Percentiles rank a stretch among this genome's conserved stretches.
Conservation (phyloP, 805 yeast species). For the Barnettozyma botsteinii region DNA sequence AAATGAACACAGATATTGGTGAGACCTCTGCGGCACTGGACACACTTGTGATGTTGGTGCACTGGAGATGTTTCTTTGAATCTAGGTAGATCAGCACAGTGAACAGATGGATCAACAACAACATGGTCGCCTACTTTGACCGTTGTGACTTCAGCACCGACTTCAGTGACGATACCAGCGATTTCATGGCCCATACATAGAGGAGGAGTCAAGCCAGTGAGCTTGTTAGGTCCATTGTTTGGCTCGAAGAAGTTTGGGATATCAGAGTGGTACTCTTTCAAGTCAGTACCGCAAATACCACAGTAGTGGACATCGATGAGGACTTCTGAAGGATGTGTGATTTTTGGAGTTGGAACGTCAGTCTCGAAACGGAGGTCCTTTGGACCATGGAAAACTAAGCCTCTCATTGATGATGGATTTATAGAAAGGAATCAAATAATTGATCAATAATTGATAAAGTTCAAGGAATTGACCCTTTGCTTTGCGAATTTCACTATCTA, state of each 20-base stretch:
- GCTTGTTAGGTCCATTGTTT: slow-evolving; percentile 31
- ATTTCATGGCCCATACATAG: slow-evolving; percentile 52
- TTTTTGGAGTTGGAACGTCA: slow-evolving; percentile 30
- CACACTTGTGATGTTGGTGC: slow-evolving; percentile 32
- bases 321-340: slow-evolving; percentile 34
- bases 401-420: slow-evolving; percentile 38
- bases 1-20: slow-evolving; percentile 48
- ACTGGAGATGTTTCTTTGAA: slow-evolving; percentile 30
- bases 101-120: slow-evolving; percentile 56
- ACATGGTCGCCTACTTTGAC: slow-evolving; percentile 52
- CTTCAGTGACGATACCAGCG: slow-evolving; percentile 38
- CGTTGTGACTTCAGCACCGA: slow-evolving; percentile 41
- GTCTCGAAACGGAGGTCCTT: slow-evolving; percentile 38
- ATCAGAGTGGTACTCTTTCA: slow-evolving; percentile 47
- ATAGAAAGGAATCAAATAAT: too few relatives aligned
- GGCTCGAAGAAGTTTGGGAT: slow-evolving; percentile 56
- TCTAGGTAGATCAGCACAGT: slow-evolving; percentile 43
- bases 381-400: slow-evolving; percentile 42
- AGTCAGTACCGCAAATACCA: slow-evolving; percentile 62
- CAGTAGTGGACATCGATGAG: slow-evolving; percentile 43
- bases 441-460: too few relatives aligned
- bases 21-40: slow-evolving; percentile 43
- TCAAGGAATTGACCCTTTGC: too few relatives aligned
- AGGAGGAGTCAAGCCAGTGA: slow-evolving; percentile 38
- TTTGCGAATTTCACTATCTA: too few relatives aligned